phyloP scores from a whole-genome alignment of 352 stramenopile species.

The Thraustotheca clavata region DNA sequence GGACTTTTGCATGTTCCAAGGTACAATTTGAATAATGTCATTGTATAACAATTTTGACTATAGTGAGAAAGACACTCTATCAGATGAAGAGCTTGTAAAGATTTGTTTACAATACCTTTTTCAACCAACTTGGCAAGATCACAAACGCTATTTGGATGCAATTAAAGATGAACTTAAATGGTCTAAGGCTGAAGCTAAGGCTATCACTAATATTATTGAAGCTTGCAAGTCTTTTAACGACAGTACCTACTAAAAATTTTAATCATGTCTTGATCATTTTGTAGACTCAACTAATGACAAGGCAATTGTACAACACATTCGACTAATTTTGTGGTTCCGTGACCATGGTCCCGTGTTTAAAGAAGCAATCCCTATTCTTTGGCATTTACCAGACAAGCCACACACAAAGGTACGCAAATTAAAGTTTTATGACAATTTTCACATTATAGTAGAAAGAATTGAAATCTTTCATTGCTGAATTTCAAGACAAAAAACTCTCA shows the following conservation, averaged over 20 bases:
- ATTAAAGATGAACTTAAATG: slow-evolving; percentile 21
- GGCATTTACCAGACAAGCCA: not conserved
- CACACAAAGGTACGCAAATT: not conserved
- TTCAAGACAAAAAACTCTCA: not conserved
- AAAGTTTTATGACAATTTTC: no score
- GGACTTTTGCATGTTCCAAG: no score
- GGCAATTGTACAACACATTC: not conserved
- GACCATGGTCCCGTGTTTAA: not conserved
- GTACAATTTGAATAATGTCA: not conserved
- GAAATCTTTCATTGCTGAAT: no score
- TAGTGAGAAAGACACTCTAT: not conserved
- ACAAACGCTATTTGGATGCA: not conserved
- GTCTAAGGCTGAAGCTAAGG: slow-evolving; percentile 17
- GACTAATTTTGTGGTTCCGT: not conserved
- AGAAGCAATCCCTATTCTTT: not conserved
- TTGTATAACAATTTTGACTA: not conserved
- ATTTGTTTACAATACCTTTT: not conserved
- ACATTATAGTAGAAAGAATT: no score
- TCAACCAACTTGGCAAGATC: not conserved
- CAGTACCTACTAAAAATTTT: not conserved
- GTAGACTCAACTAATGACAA: not conserved
- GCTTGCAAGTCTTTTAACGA: not conserved
- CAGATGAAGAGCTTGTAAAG: not conserved
- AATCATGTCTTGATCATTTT: not conserved
- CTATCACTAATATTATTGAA: not conserved